Evolutionary conservation across 768 basidiomycete species (phyloP), one percentile per base, ranked within the genome.

Genomic region (Filobasidium floriforme): DNA sequence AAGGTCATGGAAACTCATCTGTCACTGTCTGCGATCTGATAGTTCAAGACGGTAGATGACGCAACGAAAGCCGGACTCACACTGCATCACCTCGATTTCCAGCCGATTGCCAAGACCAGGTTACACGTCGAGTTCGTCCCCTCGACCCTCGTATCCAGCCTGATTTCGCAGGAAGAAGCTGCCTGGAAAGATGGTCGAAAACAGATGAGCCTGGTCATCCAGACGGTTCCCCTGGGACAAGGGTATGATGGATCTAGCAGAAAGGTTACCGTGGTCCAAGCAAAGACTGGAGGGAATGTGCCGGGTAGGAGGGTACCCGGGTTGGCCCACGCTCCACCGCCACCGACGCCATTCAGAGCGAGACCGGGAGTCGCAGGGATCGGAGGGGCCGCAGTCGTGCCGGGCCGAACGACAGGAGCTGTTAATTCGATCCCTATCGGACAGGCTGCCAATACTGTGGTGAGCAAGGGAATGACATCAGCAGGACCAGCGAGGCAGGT

Each of bases 101-200:
- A 70, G 9, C 40, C 59, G 4, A 54, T 62, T 10, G 55, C 44
- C 61, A 66, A 46, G 60, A 41, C 29, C 44, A 55, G 49, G 40
- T 59, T 79, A 18, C 64, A 71, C 11, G 70, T 77, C 12, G 67
- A 73, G n/a, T 79, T 78, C 62, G 60, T 79, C 10, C 71, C 75
- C 10, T 66, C 75, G 12, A 70, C 70, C 3, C 41, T 65, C 44
- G 73, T 79, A 1, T 24, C 57, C 15, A 62, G 51, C 7, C 62
- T 79, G 40, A 72, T 79, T n/a, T 61, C 69, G 26, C 43, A 68
- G 52, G 79, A 79, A 66, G 73, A 78, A 60, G 37, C 51, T 3
- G 77, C 77, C 7, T 79, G 79, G 79, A 44, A 62, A 2, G 69
- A 75, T 18, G 78, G 78, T 7, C 68, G 77, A 41, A 69, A 75